Percentiles rank a stretch among this genome's conserved stretches.
Evolutionary conservation across 495 filamentous ascomycete genomes (phyloP).

Genomic region (Talaromyces nanjingensis): DNA sequence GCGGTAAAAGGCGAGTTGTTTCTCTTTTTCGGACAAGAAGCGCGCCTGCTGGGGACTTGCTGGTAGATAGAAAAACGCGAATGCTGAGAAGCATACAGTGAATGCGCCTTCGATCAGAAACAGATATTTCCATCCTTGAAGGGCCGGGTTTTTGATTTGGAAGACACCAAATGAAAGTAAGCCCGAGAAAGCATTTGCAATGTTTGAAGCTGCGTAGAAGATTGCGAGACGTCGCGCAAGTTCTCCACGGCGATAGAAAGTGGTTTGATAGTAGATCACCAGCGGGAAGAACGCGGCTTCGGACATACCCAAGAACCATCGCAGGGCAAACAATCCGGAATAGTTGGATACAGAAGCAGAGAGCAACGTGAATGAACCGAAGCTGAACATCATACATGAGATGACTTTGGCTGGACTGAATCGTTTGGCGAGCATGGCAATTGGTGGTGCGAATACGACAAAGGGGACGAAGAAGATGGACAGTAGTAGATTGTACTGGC

Average conservation of each 20-base stretch:
- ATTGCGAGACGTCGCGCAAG: conserved; percentile 67
- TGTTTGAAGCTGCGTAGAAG: conserved; percentile 71
- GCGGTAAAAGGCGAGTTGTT: conserved; percentile 61
- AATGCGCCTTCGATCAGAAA: conserved; percentile 67
- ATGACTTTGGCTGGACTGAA: conserved; percentile 57
- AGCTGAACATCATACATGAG: conserved; percentile 60
- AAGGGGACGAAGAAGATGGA: conserved; percentile 76
- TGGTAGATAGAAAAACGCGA: conserved; percentile 69
- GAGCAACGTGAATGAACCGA: conserved; percentile 53
- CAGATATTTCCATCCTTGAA: conserved; percentile 64
- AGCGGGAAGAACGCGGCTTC: conserved; percentile 71
- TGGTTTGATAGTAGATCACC: conserved; percentile 53
- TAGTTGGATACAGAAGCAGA: conserved; percentile 52
- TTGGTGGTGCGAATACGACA: conserved; percentile 58
- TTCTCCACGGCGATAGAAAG: conserved; percentile 71
- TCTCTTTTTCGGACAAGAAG: conserved; percentile 60
- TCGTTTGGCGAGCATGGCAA: conserved; percentile 64
- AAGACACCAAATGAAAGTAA: conserved; percentile 71
- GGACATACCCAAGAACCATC: conserved; percentile 58
- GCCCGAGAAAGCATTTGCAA: conserved; percentile 68
- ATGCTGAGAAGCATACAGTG: conserved; percentile 57
- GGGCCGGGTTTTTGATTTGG: conserved; percentile 51
- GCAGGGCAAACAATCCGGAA: conserved; percentile 54
- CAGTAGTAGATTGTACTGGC: conserved; percentile 66
- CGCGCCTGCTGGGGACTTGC: conserved; percentile 51